Evolutionary conservation across 306 rosid species (phyloP).

Genomic region (Neltuma alba): DNA sequence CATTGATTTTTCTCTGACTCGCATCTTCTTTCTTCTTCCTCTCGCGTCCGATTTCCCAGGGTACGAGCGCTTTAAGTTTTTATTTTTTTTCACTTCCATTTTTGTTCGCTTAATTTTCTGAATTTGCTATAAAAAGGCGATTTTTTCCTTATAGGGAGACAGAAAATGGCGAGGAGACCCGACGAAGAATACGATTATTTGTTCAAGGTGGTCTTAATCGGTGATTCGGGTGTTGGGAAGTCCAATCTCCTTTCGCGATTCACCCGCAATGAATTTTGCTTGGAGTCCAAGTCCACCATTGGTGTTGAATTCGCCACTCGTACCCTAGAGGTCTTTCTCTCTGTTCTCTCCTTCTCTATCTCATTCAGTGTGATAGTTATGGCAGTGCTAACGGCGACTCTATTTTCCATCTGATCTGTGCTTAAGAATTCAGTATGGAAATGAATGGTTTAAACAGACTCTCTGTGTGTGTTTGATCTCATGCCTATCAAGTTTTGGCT

Average conservation of each 20-base stretch:
- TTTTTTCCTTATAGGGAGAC: neutral
- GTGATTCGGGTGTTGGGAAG: conserved; percentile 95
- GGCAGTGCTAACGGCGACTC: neutral
- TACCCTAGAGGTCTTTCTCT: conserved; percentile 73
- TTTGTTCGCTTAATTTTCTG: neutral
- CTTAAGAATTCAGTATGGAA: neutral
- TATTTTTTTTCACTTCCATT: neutral
- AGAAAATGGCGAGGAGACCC: conserved; percentile 60
- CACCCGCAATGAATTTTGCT: conserved; percentile 93
- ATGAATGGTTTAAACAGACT: neutral
- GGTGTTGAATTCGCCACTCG: conserved; percentile 98
- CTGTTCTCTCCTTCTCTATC: neutral
- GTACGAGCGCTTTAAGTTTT: neutral
- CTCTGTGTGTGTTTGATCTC: neutral
- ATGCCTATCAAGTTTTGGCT: neutral
- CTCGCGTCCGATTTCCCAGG: neutral
- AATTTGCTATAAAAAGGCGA: conserved; percentile 2
- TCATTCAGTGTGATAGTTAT: neutral
- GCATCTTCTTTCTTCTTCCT: neutral
- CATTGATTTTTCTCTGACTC: neutral
- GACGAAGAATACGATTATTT: conserved; percentile 92
- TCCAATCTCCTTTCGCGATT: conserved; percentile 97
- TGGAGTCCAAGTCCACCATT: conserved; percentile 95
- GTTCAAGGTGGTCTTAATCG: conserved; percentile 88
- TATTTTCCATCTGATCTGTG: neutral